Conservation (phyloP, 2,329 filamentous ascomycete genomes). For the Epichloe gansuensis region DNA sequence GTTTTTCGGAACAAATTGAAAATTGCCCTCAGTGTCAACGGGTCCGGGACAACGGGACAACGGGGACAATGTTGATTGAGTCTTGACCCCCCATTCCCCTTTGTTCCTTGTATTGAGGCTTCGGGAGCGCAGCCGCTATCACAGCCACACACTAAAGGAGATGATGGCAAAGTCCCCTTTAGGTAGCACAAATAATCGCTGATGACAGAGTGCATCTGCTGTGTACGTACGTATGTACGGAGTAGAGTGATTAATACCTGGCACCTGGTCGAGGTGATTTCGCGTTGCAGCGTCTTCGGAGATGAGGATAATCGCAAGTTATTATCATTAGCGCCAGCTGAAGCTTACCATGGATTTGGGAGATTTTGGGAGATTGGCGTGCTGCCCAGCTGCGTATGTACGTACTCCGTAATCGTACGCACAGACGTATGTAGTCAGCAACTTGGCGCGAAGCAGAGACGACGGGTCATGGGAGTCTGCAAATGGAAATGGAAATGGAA, state of each 20-base stretch:
- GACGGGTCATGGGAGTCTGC: too few relatives aligned
- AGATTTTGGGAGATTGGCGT: background rate
- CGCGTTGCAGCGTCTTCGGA: background rate
- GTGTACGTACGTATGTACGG: too few relatives aligned
- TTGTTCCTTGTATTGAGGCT: slow-evolving; percentile 2
- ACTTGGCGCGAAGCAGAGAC: too few relatives aligned
- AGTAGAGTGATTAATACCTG: background rate
- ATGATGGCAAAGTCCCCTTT: background rate
- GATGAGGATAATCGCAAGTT: background rate
- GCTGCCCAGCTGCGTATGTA: too few relatives aligned
- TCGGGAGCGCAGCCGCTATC: slow-evolving; percentile 2
- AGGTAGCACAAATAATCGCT: slow-evolving; percentile 1
- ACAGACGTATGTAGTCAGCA: too few relatives aligned
- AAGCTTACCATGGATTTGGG: background rate
- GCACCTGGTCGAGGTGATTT: background rate
- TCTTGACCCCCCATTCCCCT: too few relatives aligned
- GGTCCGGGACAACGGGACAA: too few relatives aligned
- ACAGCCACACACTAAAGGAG: background rate
- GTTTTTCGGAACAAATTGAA: too few relatives aligned
- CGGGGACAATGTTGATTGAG: too few relatives aligned
- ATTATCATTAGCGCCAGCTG: background rate
- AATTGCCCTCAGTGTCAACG: too few relatives aligned
- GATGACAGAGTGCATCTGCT: background rate
- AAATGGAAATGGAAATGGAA: too few relatives aligned
- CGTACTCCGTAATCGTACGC: too few relatives aligned